Conservation (phyloP, 352 stramenopile species). For the Phytophthora kernoviae region DNA sequence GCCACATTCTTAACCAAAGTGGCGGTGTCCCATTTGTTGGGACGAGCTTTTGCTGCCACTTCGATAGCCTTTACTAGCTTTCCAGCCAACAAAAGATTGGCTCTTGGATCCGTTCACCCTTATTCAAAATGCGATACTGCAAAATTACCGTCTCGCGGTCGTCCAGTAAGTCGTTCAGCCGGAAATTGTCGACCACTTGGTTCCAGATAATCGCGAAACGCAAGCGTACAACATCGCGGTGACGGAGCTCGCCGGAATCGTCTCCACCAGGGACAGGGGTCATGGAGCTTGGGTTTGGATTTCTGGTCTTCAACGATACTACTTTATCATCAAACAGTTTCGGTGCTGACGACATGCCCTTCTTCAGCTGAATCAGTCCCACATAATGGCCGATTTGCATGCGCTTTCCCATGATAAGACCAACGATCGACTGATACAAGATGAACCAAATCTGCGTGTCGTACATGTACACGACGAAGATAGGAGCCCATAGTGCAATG, state of each 20-base stretch:
- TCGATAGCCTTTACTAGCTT: conserved; percentile 73
- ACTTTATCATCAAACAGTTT: conserved; percentile 76
- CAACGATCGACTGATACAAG: conserved; percentile 78
- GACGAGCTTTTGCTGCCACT: conserved; percentile 53
- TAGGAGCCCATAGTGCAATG: conserved; percentile 69
- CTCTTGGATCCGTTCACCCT: conserved; percentile 72
- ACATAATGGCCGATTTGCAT: conserved; percentile 83
- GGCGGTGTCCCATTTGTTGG: conserved; percentile 50
- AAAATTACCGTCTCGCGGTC: conserved; percentile 86
- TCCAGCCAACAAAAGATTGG: conserved; percentile 83
- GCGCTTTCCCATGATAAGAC: conserved; percentile 71
- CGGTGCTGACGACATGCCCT: conserved; percentile 60
- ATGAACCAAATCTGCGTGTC: conserved; percentile 90
- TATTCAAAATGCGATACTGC: conserved; percentile 81
- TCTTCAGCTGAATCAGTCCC: conserved; percentile 67
- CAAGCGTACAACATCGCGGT: conserved; percentile 62
- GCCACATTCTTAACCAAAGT: conserved; percentile 67
- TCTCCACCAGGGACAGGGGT: conserved; percentile 14
- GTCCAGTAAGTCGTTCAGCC: conserved; percentile 82
- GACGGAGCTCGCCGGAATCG: conserved; percentile 27
- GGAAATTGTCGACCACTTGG: conserved; percentile 86
- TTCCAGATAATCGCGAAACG: conserved; percentile 90
- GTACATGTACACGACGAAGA: conserved; percentile 89
- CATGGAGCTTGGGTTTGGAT: conserved; percentile 17
- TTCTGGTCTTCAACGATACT: conserved; percentile 52